Evolutionary conservation across 208 protist species (phyloP), one percentile per base, ranked within the genome.

Genomic region (Leishmania martiniquensis): DNA sequence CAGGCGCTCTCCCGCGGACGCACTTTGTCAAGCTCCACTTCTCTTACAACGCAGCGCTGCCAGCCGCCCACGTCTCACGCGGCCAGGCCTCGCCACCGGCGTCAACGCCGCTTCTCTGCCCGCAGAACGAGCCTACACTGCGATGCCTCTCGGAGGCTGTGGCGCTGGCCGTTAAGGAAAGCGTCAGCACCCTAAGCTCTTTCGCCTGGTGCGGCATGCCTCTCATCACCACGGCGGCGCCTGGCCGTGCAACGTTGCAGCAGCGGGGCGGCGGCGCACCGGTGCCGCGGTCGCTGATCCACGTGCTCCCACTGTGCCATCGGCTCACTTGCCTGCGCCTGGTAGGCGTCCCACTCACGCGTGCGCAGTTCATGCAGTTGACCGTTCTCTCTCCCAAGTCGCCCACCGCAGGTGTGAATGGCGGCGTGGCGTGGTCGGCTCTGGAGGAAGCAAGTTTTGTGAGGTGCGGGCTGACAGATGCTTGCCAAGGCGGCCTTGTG

Each of bases 371-470:
- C 44, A 75, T 76, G 75, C 69, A 71, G 63, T 67, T 87, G 25
- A 82, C 72, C 1, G 70, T 76, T 51, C 45, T 77, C 37, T 67
- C 63, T 4, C 20, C 69, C 29, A 54, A 47, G 55, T 49, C 59
- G 2, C n/a, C 77, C 29, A 51, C 54, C 4, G 68, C 47, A 57
- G 59, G 44, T 29, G 75, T 62, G 42, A 13, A 63, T 75, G 45
- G 75, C 68, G 65, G 72, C 52, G 44, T 66, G 44, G 32, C 66
- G 25, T 91, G 90, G 82, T 72, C 74, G 44, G 72, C 71, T 66
- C 73, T 95, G 70, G 81, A 82, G 78, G 91, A 93, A 73, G 86
- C 80, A n/a, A 83, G 85, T 52, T 90, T 95, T 60, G 80, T 82
- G 4, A 80, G 89, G 63, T 95, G 91, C 63, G 86, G 79, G 3